Conservation (phyloP, 177 flowering plant species). For the Tripterygium wilfordii region DNA sequence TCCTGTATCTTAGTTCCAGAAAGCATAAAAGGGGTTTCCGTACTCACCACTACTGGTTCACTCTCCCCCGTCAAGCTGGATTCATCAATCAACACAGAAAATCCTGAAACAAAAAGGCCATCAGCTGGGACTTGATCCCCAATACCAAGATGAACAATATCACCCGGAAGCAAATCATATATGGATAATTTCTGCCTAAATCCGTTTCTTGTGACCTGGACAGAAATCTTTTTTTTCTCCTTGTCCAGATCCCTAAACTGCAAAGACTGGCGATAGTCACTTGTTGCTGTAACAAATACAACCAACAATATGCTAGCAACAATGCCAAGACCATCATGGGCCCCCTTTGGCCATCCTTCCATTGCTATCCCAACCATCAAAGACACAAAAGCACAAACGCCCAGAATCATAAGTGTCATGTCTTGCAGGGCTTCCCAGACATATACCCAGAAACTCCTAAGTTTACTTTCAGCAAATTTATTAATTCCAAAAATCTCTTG, state of each 20-base stretch:
- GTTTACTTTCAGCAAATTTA: slow-evolving; percentile 48
- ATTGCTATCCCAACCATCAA: slow-evolving; percentile 57
- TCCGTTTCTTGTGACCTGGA: slow-evolving; percentile 66
- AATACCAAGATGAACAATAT: slow-evolving; percentile 63
- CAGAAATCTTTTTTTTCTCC: slow-evolving; percentile 67
- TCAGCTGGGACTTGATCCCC: slow-evolving; percentile 87
- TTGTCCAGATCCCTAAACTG: slow-evolving; percentile 76
- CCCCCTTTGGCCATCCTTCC: slow-evolving; percentile 79
- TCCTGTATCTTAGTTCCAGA: slow-evolving; percentile 78
- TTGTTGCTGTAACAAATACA: slow-evolving; percentile 69
- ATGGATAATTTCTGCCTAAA: slow-evolving; percentile 66
- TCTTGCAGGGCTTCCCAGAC: slow-evolving; percentile 85
- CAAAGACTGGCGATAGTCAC: slow-evolving; percentile 69
- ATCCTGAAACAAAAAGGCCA: slow-evolving; percentile 72
- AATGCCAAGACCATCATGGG: slow-evolving; percentile 82
- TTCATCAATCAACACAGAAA: slow-evolving; percentile 62
- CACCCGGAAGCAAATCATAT: slow-evolving; percentile 69
- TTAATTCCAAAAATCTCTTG: slow-evolving; percentile 56
- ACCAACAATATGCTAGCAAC: slow-evolving; percentile 66
- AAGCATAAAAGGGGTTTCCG: slow-evolving; percentile 53
- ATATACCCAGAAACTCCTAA: slow-evolving; percentile 54
- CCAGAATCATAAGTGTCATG: slow-evolving; percentile 78
- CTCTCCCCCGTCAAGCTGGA: slow-evolving; percentile 82
- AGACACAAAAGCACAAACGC: slow-evolving; percentile 64
- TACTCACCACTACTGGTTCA: slow-evolving; percentile 55